Evolutionary conservation across 73 alveolate genomes (phyloP).

Genomic region (Paramecium biaurelia): DNA sequence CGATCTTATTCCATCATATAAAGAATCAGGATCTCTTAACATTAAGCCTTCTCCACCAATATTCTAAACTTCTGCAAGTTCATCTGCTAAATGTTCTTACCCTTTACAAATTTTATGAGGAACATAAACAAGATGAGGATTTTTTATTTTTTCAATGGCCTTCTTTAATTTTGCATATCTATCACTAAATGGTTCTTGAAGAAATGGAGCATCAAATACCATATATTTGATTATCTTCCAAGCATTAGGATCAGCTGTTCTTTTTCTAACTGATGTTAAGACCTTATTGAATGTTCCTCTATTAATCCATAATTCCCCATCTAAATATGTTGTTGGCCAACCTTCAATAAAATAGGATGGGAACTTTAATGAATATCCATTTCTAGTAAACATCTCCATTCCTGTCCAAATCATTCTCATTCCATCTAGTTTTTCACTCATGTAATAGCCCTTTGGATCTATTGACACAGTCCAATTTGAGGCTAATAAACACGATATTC

Average conservation of each 20-base stretch:
- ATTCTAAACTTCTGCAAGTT: slow-evolving; percentile 25
- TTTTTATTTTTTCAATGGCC: slow-evolving; percentile 16
- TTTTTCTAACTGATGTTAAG: slow-evolving; percentile 34
- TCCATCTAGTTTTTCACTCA: slow-evolving; percentile 73
- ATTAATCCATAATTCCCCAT: slow-evolving; percentile 47
- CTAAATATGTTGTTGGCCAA: slow-evolving; percentile 51
- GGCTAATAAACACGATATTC: slow-evolving; percentile 13
- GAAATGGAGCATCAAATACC: slow-evolving; percentile 82
- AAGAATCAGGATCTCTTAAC: slow-evolving; percentile 67
- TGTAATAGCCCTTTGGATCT: slow-evolving; percentile 62
- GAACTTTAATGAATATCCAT: background rate
- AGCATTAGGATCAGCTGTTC: slow-evolving; percentile 55
- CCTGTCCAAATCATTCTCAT: slow-evolving; percentile 71
- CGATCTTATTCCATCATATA: slow-evolving; percentile 64
- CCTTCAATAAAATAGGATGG: slow-evolving; percentile 56
- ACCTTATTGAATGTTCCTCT: slow-evolving; percentile 8
- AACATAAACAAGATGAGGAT: slow-evolving; percentile 33
- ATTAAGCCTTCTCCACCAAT: slow-evolving; percentile 70
- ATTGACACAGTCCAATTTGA: background rate
- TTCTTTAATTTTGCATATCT: slow-evolving; percentile 59
- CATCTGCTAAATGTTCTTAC: slow-evolving; percentile 47
- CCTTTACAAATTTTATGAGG: slow-evolving; percentile 62
- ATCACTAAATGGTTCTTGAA: slow-evolving; percentile 65
- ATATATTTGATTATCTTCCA: slow-evolving; percentile 78
- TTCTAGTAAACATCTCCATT: slow-evolving; percentile 57